Conservation (phyloP, 2,329 filamentous ascomycete species). For the Aspergillus fumigatus region DNA sequence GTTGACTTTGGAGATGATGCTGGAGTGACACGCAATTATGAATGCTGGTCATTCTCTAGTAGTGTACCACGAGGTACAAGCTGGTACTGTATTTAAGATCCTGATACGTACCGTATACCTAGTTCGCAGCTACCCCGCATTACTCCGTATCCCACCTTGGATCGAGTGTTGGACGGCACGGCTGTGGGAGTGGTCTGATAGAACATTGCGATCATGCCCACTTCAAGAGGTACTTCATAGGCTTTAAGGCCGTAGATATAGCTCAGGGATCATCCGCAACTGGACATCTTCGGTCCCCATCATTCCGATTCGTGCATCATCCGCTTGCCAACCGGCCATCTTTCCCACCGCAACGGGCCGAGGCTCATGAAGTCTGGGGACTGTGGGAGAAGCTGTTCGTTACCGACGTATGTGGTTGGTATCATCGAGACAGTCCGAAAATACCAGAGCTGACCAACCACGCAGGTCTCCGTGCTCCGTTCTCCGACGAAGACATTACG, state of each 20-base stretch:
- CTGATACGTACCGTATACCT: not conserved
- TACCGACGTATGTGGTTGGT: not conserved
- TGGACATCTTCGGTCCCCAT: not conserved
- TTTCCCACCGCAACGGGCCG: not conserved
- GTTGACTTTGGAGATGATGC: not conserved
- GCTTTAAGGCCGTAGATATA: not conserved
- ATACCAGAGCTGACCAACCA: not conserved
- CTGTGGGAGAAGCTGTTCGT: not conserved
- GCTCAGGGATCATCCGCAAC: not conserved
- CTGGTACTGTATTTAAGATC: not conserved
- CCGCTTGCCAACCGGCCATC: not conserved
- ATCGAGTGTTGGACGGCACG: not conserved
- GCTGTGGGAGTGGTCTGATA: not conserved
- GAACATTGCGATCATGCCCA: not conserved
- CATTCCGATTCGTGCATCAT: not conserved
- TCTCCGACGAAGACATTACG: not conserved
- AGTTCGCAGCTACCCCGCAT: conserved; percentile 6
- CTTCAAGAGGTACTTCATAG: not conserved
- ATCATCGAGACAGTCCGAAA: not conserved
- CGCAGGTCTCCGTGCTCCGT: not conserved
- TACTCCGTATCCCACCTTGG: not conserved
- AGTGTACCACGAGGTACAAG: not conserved
- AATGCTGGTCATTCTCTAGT: not conserved
- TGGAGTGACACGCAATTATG: not conserved
- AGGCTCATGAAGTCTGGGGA: not conserved